Evolutionary conservation across 2,329 filamentous ascomycete species (phyloP).

Genomic region (Colletotrichum abscissum): DNA sequence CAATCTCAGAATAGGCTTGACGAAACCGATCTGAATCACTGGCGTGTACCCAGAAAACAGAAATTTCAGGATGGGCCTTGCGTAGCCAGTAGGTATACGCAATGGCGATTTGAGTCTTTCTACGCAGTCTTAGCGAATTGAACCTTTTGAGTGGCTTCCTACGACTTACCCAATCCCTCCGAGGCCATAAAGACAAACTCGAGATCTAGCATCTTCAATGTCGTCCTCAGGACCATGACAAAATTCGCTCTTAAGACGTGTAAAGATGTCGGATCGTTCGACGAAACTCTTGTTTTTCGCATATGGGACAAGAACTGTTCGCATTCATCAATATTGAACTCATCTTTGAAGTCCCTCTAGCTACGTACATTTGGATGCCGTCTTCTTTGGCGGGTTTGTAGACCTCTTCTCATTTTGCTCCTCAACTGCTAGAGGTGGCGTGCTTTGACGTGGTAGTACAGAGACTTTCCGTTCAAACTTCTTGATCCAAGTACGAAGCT

Average conservation of each 20-base stretch:
- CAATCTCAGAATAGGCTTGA: slow-evolving; percentile 41
- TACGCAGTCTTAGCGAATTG: slow-evolving; percentile 31
- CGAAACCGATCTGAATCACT: slow-evolving; percentile 44
- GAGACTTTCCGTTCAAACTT: neutral
- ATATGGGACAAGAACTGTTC: neutral
- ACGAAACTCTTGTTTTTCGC: neutral
- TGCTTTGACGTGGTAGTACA: neutral
- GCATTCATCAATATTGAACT: too few relatives aligned
- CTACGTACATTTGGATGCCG: too few relatives aligned
- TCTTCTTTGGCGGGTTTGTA: too few relatives aligned
- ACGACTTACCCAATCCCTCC: slow-evolving; percentile 40
- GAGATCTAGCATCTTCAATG: neutral
- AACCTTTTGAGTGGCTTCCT: neutral
- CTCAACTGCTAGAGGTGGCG: neutral
- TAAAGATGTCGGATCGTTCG: neutral
- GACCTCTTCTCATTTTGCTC: neutral
- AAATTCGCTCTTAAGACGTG: neutral
- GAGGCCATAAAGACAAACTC: slow-evolving; percentile 38
- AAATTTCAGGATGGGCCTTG: slow-evolving; percentile 38
- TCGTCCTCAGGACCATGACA: neutral
- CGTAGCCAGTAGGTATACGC: slow-evolving; percentile 42
- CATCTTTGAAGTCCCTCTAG: too few relatives aligned
- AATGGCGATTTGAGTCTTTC: slow-evolving; percentile 47
- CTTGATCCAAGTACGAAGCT: neutral
- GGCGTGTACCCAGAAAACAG: slow-evolving; percentile 48